Base-by-base conservation (phyloP, 1,284 basidiomycete genomes). In the Phaffia rhodozyma region DNA sequence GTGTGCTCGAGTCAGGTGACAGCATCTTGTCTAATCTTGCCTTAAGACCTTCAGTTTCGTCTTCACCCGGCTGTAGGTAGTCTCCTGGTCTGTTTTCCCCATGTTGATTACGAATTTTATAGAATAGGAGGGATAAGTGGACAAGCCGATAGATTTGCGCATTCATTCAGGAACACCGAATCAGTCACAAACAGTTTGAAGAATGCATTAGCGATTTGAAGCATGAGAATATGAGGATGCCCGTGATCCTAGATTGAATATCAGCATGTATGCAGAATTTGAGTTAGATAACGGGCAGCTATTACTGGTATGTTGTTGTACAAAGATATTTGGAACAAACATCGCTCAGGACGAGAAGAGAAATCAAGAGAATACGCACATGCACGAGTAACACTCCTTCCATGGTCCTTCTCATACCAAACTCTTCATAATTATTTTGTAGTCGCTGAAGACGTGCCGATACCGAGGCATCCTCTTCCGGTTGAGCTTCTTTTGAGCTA, bases 191-290 rank as follows among this genome's bases (percentile, higher is more conserved):
- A 91, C 91, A 97, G 83, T 76, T 97, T 97, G 82, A 97, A 97
- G 77, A 97, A 98, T 23, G 92, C 91, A 74, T 97, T 97, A 43
- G 92, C 94, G 72, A 98, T 96, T 75, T 97, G 94, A 20, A 97
- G 82, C 85, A 97, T 94, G 68, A 98, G 83, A 67, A 97, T 89
- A 72, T 97, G 94, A 3, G 91, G 90, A 72, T 93, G 88, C 0
- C 91, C 89, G 68, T 91, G 90, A 73, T 91, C 88, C 75, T 77
- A 60, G 1, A 58, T 1, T 20, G 16, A 27, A 6, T 32, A 32
- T 5, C 11, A 34, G 29, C n/a, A 55, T 34, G 25, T n/a, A 23
- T 32, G 27, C 29, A 29, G 32, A 20, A 55, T 2, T 16, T n/a
- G 38, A 49, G 16, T 21, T 43, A 49, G 27, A 43, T 43, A 7